These are phyloP conservation scores for Verticillium zaregamsianum DNA, from an alignment of 2,329 filamentous ascomycete genomes.

Conservation along the genomic window DNA sequence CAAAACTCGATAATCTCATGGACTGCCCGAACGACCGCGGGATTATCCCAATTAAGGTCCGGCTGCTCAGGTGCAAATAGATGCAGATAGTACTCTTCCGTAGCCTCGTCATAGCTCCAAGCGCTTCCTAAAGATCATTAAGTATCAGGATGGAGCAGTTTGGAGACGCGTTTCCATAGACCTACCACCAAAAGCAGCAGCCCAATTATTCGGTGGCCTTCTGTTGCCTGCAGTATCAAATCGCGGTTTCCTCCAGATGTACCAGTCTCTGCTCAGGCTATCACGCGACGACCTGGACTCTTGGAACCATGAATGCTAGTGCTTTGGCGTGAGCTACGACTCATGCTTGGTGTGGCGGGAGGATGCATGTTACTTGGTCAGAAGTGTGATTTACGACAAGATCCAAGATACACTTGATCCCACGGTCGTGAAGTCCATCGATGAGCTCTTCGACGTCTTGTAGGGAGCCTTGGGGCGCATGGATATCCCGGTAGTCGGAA, in stretches of 20 bases:
- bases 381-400: constrained; percentile 26
- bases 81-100: constrained; percentile 45
- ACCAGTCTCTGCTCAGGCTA: constrained; percentile 49
- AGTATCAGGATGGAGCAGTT: constrained; percentile 24
- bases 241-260: constrained; percentile 46
- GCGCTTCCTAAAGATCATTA: constrained; percentile 14
- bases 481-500: constrained; percentile 45
- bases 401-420: constrained; percentile 19
- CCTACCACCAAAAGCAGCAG: constrained; percentile 28
- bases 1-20: constrained; percentile 61
- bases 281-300: constrained; percentile 45
- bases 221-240: constrained; percentile 28
- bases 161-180: constrained; percentile 2
- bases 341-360: not conserved
- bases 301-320: constrained; percentile 55
- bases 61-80: constrained; percentile 61
- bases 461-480: constrained; percentile 56
- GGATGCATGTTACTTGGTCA: constrained; percentile 14
- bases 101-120: constrained; percentile 31
- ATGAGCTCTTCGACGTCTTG: constrained; percentile 61
- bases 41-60: constrained; percentile 66
- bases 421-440: constrained; percentile 44
- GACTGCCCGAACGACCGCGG: constrained; percentile 51
- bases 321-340: constrained; percentile 10
- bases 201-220: constrained; percentile 40